Base-by-base conservation (phyloP, 352 stramenopile genomes). In the Blastocystis sp. region DNA sequence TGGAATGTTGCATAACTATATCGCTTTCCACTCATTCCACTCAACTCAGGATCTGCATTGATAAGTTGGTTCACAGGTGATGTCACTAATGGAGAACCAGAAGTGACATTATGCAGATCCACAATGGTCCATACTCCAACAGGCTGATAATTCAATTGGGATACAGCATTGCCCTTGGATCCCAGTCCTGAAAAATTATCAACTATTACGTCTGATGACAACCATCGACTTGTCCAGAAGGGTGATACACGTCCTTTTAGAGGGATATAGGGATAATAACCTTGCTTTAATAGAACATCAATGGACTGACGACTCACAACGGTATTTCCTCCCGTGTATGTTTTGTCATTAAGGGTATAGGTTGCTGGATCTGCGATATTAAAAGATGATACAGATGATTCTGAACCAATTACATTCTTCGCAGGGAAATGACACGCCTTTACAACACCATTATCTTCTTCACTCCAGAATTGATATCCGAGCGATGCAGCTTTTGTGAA, bases 181-280 rank as follows among this genome's bases (percentile, higher is more conserved):
- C 90, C 91, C 0, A 89, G 68, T 35, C 69, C 90, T 7, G 91
- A 81, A 1, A 90, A 82, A 15, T 92, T 91, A 0, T 90, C 91
- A 17, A 93, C 88, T 2, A 68, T 91, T n/a, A 92, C 92, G 68
- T 94, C 91, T 81, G 92, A 96, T 54, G 80, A 44, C 37, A 97
- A 93, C 94, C 94, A 97, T 9, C 93, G 91, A 78, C 90, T 93
- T 84, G 96, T 91, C 91, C 95, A 97, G 90, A 97, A 97, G 0
- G 93, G 93, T 24, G 93, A 96, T n/a, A 93, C 93, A 33, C 93
- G 93, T 7, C 91, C 90, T 35, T 91, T 89, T 88, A 95, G 94
- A 1, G 95, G 95, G 27, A 96, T 95, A 91, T 96, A 97, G 53
- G 94, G 93, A 62, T 91, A 94, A 89, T 94, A 97, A 0, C 92